Evolutionary conservation across 2,329 filamentous ascomycete genomes (phyloP), one percentile per base, ranked within the genome.

Genomic region (Apiospora koreana): DNA sequence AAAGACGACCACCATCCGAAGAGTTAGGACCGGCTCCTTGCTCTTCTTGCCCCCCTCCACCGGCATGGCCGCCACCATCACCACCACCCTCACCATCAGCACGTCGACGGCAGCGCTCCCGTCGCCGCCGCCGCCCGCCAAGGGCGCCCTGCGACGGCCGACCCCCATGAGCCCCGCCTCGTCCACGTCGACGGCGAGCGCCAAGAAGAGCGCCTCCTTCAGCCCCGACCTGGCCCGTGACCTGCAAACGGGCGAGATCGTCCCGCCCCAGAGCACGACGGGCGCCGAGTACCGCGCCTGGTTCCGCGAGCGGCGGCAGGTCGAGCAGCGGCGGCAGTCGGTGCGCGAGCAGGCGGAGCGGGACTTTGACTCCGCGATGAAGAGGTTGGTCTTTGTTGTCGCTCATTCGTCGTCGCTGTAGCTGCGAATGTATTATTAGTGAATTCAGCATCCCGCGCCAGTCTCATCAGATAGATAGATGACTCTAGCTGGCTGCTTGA

Each of bases 251-350:
- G 65, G 65, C 68, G 74, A 75, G 69, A 72, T 75, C 54, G 67
- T 75, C 14, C 69, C 43, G 10, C 74, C 73, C 45, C 43, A 74
- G 45, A 72, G 71, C 8, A 67, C 65, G 45, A 69, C 74, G 25
- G 54, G 54, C 31, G 54, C 54, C 54, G 31, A 62, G 54, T 75
- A 75, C 45, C 74, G 74, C 71, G 65, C 65, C 23, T 67, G 65
- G 65, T 67, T 67, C 65, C 65, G 45, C 16, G 25, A 31, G 25
- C 65, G 65, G 12, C 65, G 65, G 1, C 25, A 46, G 21, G 14
- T 31, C 25, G 65, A 67, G 42, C 65, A 67, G 65, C 18, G 65
- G 9, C 42, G 45, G 25, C 42, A 35, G 65, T 43, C 45, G 16
- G 25, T 67, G 16, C 42, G 65, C 65, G 65, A 67, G 9, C 31